phyloP scores from a whole-genome alignment of 768 basidiomycete genomes.

The Dacryopinax spathularia region DNA sequence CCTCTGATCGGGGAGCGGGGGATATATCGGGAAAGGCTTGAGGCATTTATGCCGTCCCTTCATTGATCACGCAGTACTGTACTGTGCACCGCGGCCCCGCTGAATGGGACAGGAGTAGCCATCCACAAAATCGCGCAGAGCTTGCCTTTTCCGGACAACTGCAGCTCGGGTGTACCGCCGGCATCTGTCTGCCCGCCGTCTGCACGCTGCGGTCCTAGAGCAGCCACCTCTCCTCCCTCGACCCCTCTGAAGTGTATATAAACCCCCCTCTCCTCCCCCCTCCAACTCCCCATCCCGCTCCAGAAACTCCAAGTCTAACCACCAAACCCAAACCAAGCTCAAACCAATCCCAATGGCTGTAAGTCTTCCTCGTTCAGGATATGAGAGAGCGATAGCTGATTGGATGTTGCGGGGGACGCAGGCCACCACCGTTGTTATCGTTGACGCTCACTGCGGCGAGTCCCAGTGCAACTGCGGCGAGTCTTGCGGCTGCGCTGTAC shows the following conservation, averaged over 20 bases:
- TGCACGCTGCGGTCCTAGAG: too few species aligned
- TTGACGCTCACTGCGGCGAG: conserved; percentile 2
- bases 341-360: conserved; percentile 3
- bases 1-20: too few species aligned
- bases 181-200: too few species aligned
- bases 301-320: not conserved
- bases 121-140: not conserved
- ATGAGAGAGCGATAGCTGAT: not conserved
- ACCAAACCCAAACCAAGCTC: not conserved
- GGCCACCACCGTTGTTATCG: not conserved
- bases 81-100: too few species aligned
- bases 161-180: too few species aligned
- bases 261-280: not conserved
- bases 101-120: too few species aligned
- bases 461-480: conserved; percentile 3
- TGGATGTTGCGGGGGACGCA: not conserved
- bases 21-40: too few species aligned
- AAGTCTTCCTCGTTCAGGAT: not conserved
- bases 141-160: not conserved
- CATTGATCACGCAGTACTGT: too few species aligned
- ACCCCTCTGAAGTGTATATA: not conserved
- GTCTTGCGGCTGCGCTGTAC: not conserved
- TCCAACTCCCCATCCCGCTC: not conserved
- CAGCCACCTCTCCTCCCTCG: too few species aligned
- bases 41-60: too few species aligned